phyloP scores from a whole-genome alignment of 345 rosid species.

The Cardamine chenopodiifolia region DNA sequence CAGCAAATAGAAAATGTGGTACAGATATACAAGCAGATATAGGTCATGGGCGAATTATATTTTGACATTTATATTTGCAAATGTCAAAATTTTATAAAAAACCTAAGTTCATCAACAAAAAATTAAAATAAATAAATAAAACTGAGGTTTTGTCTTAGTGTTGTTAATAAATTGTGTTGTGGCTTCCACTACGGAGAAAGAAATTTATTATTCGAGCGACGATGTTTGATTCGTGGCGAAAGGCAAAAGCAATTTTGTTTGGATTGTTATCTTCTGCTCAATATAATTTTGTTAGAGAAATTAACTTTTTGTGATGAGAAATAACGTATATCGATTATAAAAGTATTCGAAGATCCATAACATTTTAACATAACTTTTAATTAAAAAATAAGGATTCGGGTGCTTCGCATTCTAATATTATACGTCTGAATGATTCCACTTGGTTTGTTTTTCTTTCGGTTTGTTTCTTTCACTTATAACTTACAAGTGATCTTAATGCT shows the following conservation, averaged over 20 bases:
- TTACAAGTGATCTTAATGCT: neutral
- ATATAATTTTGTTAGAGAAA: conserved; percentile 4
- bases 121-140: neutral
- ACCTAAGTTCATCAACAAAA: neutral
- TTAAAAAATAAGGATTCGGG: conserved; percentile 5
- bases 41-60: neutral
- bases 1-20: conserved; percentile 19
- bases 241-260: conserved; percentile 30
- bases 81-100: too few species aligned
- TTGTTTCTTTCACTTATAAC: neutral
- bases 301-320: conserved; percentile 17
- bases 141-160: neutral
- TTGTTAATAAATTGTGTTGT: conserved; percentile 30
- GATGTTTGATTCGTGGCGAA: conserved; percentile 32
- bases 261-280: conserved; percentile 38
- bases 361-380: conserved; percentile 12
- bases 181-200: conserved; percentile 39
- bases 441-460: neutral
- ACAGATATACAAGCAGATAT: neutral
- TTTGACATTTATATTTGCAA: conserved; percentile 7
- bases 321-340: conserved; percentile 15
- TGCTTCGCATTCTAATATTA: conserved; percentile 14
- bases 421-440: neutral
- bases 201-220: conserved; percentile 4
- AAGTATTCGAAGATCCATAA: conserved; percentile 18